These are phyloP conservation scores for Cordyceps farinosa DNA, from an alignment of 2,329 filamentous ascomycete species.

Conservation along the genomic window DNA sequence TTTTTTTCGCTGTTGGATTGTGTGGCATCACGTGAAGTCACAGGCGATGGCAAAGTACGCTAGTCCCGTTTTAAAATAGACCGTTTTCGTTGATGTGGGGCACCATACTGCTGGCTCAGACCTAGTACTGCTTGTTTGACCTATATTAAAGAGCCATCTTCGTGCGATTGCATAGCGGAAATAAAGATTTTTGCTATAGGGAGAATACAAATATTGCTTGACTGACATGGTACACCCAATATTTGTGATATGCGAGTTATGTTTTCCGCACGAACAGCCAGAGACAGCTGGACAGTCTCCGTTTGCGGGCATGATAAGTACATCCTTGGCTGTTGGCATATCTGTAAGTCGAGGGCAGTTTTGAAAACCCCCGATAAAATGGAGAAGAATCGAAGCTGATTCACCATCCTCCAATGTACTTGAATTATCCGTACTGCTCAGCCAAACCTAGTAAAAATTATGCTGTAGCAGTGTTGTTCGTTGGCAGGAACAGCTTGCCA, in stretches of 20 bases:
- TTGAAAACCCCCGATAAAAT: background rate
- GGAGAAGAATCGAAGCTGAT: too few species aligned
- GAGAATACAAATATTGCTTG: background rate
- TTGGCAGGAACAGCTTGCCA: slow-evolving; percentile 17
- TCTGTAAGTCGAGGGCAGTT: background rate
- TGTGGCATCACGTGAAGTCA: slow-evolving; percentile 5
- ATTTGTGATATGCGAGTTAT: too few species aligned
- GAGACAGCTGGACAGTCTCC: background rate
- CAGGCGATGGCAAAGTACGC: background rate
- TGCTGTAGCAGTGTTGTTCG: background rate
- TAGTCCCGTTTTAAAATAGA: background rate
- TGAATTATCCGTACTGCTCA: background rate
- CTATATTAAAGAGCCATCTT: background rate
- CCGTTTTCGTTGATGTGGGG: slow-evolving; percentile 1
- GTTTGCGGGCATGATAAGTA: background rate
- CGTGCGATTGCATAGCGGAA: background rate
- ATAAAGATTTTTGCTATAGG: background rate
- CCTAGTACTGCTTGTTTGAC: background rate
- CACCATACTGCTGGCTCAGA: too few species aligned
- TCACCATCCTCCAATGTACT: background rate
- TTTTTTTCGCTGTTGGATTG: slow-evolving; percentile 4
- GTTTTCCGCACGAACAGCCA: background rate
- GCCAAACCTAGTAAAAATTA: too few species aligned
- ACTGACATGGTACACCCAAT: background rate
- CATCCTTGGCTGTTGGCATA: background rate